Evolutionary conservation across 2,329 filamentous ascomycete genomes (phyloP).

Genomic region (Xylariaceae sp.): DNA sequence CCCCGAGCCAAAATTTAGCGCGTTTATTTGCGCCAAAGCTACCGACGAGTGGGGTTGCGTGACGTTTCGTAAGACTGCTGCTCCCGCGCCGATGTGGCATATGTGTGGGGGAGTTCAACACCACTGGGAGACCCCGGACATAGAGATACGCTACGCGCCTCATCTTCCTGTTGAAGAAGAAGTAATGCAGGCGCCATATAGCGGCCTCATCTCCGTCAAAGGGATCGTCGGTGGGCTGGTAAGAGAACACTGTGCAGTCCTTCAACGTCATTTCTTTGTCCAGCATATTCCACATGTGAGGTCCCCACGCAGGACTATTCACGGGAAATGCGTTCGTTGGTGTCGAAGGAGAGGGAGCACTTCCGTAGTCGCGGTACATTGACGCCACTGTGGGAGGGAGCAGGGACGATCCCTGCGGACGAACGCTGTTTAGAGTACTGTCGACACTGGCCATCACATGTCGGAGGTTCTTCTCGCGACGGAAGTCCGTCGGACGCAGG

Average conservation of each 20-base stretch:
- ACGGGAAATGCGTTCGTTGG: constrained; percentile 35
- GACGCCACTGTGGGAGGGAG: constrained; percentile 33
- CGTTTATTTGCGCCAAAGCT: constrained; percentile 65
- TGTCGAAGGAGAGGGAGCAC: constrained; percentile 33
- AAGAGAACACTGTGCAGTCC: constrained; percentile 85
- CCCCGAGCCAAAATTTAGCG: constrained; percentile 82
- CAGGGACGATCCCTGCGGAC: constrained; percentile 50
- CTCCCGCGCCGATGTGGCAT: constrained; percentile 27
- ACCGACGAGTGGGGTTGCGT: constrained; percentile 25
- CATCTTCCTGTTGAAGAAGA: constrained; percentile 90
- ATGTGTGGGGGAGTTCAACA: constrained; percentile 38
- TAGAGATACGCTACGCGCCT: constrained; percentile 95
- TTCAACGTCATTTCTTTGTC: constrained; percentile 92
- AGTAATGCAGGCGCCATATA: constrained; percentile 94
- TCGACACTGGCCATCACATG: constrained; percentile 84
- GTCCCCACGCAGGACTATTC: constrained; percentile 68
- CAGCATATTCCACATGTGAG: constrained; percentile 84
- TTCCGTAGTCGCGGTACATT: constrained; percentile 35
- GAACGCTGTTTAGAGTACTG: constrained; percentile 78
- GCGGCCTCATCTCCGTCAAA: constrained; percentile 89
- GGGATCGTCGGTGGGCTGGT: constrained; percentile 81
- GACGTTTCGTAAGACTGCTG: constrained; percentile 27
- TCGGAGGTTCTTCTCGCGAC: constrained; percentile 72
- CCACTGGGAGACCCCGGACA: constrained; percentile 77
- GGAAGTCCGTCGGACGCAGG: constrained; percentile 83